These are phyloP conservation scores for Dipodascopsis uninucleata DNA, from an alignment of 805 yeast genomes.

Conservation along the genomic window DNA sequence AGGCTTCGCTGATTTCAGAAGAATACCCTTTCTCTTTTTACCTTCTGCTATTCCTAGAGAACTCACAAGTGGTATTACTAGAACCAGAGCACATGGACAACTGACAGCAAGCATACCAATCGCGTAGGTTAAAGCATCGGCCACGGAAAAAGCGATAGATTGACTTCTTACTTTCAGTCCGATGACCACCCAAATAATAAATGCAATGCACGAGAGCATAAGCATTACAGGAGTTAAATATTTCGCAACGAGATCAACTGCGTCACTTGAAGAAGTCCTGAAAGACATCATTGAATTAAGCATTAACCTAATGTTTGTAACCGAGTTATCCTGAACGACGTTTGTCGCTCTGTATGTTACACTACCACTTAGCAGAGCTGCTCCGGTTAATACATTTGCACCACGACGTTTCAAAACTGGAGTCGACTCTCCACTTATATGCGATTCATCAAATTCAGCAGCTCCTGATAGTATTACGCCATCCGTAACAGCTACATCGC, in stretches of 20 bases:
- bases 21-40: conserved; percentile 11
- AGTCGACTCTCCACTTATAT: conserved; percentile 77
- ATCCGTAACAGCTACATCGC: conserved; percentile 42
- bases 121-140: conserved; percentile 19
- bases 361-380: conserved; percentile 53
- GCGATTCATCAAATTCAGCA: conserved; percentile 82
- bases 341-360: conserved; percentile 50
- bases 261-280: conserved; percentile 65
- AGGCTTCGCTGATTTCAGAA: conserved; percentile 21
- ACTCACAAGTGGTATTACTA: conserved; percentile 27
- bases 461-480: conserved; percentile 64
- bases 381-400: conserved; percentile 68
- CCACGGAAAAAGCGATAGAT: conserved; percentile 2
- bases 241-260: conserved; percentile 64
- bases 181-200: conserved; percentile 57
- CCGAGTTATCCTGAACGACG: conserved; percentile 36
- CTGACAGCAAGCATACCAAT: conserved; percentile 18
- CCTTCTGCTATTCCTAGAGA: conserved; percentile 28
- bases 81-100: conserved; percentile 30
- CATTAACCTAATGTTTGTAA: conserved; percentile 63
- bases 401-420: conserved; percentile 59
- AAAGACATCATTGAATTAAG: conserved; percentile 63
- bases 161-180: conserved; percentile 57
- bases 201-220: conserved; percentile 53
- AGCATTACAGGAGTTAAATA: conserved; percentile 69